Percentiles rank a stretch among this genome's conserved stretches.
Conservation (phyloP, 2,329 filamentous ascomycete genomes). For the Fusarium circinatum region DNA sequence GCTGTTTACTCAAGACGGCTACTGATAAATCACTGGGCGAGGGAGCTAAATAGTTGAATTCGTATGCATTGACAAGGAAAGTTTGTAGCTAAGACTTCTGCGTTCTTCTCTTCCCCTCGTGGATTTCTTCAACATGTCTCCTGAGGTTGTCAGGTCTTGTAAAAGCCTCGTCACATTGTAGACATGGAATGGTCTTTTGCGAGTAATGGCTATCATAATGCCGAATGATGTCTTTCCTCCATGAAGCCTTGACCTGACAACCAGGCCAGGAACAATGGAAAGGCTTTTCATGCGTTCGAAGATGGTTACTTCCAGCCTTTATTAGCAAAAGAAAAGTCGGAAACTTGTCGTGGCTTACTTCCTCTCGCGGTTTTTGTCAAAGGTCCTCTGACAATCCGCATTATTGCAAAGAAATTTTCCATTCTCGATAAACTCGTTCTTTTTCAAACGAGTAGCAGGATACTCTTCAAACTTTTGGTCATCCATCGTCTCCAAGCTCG, state of each 20-base stretch:
- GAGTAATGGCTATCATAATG: slow-evolving; percentile 19
- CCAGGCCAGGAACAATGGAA: slow-evolving; percentile 17
- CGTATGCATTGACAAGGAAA: background rate
- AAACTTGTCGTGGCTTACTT: slow-evolving; percentile 10
- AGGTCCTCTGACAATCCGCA: slow-evolving; percentile 6
- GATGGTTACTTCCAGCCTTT: slow-evolving; percentile 19
- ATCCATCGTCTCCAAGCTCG: background rate
- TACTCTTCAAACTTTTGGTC: slow-evolving; percentile 14
- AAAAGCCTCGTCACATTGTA: background rate
- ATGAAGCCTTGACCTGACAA: slow-evolving; percentile 1
- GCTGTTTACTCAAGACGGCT: background rate
- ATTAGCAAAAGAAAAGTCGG: background rate
- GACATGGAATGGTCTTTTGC: background rate
- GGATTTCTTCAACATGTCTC: slow-evolving; percentile 15
- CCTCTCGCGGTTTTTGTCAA: slow-evolving; percentile 4
- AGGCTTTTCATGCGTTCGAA: slow-evolving; percentile 31
- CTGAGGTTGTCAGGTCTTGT: slow-evolving; percentile 9
- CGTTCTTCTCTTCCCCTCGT: slow-evolving; percentile 7
- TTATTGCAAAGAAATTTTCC: slow-evolving; percentile 23
- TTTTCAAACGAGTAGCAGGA: slow-evolving; percentile 13
- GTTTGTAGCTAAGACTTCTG: background rate
- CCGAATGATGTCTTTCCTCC: slow-evolving; percentile 23
- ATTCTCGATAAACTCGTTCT: slow-evolving; percentile 24
- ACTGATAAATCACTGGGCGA: background rate
- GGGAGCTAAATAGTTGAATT: background rate